Evolutionary conservation across 495 filamentous ascomycete species (phyloP).

Genomic region (Daldinia bambusicola): DNA sequence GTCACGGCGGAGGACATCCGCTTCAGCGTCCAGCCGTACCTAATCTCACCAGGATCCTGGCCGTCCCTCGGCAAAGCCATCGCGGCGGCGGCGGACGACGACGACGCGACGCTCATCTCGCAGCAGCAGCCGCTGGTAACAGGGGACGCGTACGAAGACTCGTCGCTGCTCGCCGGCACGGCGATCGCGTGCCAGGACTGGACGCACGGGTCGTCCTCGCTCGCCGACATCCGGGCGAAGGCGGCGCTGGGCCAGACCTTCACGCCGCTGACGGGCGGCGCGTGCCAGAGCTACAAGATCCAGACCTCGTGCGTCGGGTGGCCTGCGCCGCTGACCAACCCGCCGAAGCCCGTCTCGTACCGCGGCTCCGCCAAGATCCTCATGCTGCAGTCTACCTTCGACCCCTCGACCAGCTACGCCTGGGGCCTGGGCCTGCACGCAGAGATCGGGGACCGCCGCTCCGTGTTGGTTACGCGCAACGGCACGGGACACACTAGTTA

Average conservation of each 20-base stretch:
- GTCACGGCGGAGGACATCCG: conserved; percentile 34
- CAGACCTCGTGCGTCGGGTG: conserved; percentile 53
- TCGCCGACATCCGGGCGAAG: conserved; percentile 43
- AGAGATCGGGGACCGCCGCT: conserved; percentile 46
- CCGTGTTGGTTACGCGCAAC: conserved; percentile 51
- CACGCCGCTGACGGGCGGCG: conserved; percentile 44
- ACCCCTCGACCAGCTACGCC: conserved; percentile 50
- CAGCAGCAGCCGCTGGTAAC: conserved; percentile 35
- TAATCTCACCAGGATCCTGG: conserved; percentile 39
- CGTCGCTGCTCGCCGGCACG: conserved; percentile 37
- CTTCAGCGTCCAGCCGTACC: conserved; percentile 38
- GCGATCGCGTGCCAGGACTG: conserved; percentile 54
- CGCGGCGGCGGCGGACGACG: conserved; percentile 37
- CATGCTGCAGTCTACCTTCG: conserved; percentile 51
- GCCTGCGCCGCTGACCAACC: conserved; percentile 50
- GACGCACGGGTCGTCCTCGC: conserved; percentile 36
- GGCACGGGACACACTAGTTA: conserved; percentile 54
- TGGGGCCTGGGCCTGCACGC: conserved; percentile 51
- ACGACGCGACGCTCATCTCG: conserved; percentile 48
- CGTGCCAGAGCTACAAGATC: conserved; percentile 45
- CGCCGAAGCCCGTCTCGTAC: conserved; percentile 41
- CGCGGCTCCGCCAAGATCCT: conserved; percentile 39
- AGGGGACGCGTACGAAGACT: conserved; percentile 41
- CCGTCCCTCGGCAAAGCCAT: conserved; percentile 38
- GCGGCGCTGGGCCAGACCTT: conserved; percentile 33